These are phyloP conservation scores for Limnanthes douglasii DNA, from an alignment of 345 rosid species.

Conservation along the genomic window DNA sequence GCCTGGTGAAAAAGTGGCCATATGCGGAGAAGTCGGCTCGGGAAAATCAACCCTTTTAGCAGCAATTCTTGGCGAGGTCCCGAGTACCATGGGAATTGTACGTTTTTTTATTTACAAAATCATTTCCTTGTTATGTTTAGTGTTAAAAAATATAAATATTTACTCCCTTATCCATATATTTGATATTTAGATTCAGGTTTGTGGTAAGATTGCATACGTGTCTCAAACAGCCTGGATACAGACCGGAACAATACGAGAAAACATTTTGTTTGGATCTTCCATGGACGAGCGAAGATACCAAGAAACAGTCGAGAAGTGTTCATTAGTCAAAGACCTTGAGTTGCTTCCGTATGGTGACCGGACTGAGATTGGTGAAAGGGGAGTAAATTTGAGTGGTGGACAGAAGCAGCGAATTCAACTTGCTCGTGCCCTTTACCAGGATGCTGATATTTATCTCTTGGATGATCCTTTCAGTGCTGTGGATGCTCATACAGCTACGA, in stretches of 20 bases:
- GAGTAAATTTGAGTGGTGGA: constrained; percentile 96
- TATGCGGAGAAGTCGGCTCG: constrained; percentile 96
- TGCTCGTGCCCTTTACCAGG: constrained; percentile 91
- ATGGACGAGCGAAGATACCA: constrained; percentile 58
- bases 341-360: constrained; percentile 76
- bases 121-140: neutral
- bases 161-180: neutral
- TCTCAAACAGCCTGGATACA: constrained; percentile 97
- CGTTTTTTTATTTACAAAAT: constrained; percentile 16
- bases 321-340: constrained; percentile 81
- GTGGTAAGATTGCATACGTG: constrained; percentile 75
- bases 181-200: constrained; percentile 39
- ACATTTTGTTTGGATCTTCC: constrained; percentile 64
- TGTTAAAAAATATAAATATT: neutral
- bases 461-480: constrained; percentile 98
- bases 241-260: constrained; percentile 74
- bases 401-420: constrained; percentile 96
- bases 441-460: constrained; percentile 79
- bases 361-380: constrained; percentile 97
- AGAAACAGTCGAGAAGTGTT: constrained; percentile 65
- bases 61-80: constrained; percentile 86
- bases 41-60: constrained; percentile 91
- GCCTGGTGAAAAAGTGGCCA: constrained; percentile 63
- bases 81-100: constrained; percentile 51
- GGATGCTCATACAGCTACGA: constrained; percentile 90